Conservation (phyloP, 139 green algal species). For the Yamagishiella unicocca region DNA sequence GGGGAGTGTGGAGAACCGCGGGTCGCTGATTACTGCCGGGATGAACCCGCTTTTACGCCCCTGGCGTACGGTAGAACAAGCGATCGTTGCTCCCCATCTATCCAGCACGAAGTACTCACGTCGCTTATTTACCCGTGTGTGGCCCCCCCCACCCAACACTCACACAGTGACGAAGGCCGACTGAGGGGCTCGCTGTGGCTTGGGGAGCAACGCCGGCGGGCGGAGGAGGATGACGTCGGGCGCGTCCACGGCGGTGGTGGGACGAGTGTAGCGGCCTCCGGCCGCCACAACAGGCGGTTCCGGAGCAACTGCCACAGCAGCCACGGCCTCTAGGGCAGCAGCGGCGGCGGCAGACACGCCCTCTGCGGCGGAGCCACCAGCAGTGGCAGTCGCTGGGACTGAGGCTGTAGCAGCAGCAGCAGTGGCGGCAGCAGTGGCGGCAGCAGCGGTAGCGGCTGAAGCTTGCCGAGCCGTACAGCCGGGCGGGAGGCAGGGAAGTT, state of each 20-base stretch:
- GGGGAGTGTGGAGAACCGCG: no score
- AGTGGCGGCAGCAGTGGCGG: neutral
- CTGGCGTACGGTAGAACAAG: no score
- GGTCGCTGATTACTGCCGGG: no score
- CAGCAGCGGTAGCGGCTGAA: neutral
- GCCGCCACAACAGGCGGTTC: neutral
- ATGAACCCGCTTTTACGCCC: no score
- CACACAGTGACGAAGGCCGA: constrained; percentile 38
- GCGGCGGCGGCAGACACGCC: neutral
- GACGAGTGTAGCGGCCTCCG: constrained; percentile 2
- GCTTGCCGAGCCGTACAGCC: no score
- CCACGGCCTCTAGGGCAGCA: neutral
- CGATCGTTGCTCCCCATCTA: no score
- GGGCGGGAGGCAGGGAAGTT: no score
- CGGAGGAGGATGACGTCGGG: neutral
- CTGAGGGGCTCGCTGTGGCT: neutral
- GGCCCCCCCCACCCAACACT: no score
- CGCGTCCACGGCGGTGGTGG: neutral
- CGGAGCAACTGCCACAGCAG: no score
- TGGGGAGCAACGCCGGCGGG: neutral
- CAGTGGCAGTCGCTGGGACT: neutral
- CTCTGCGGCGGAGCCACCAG: neutral
- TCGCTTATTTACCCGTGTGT: no score
- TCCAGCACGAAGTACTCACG: no score
- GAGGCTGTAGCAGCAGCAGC: neutral